Percentiles rank a stretch among this genome's conserved stretches.
These are phyloP conservation scores for Globisporangium ultimum DNA, from an alignment of 352 stramenopile species.

Conservation along the genomic window DNA sequence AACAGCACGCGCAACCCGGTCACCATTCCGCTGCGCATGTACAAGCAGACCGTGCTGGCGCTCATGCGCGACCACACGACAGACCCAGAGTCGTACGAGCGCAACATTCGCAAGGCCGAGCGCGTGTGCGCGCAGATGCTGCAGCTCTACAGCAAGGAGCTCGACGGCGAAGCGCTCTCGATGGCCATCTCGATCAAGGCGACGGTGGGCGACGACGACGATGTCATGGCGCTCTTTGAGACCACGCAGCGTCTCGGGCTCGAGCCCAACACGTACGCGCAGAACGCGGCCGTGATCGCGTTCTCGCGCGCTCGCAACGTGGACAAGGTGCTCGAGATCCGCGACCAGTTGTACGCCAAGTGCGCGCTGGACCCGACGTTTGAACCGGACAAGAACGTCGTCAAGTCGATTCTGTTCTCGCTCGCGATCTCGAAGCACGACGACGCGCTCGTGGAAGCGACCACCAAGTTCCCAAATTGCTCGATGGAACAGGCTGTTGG, in stretches of 20 bases:
- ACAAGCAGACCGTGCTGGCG: constrained; percentile 55
- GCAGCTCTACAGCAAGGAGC: constrained; percentile 33
- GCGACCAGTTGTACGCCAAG: constrained; percentile 24
- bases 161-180: constrained; percentile 70
- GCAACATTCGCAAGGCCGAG: constrained; percentile 51
- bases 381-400: constrained; percentile 47
- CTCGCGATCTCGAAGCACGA: constrained; percentile 57
- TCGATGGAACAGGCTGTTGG: constrained; percentile 35
- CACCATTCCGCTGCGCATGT: constrained; percentile 58
- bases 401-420: constrained; percentile 60
- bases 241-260: constrained; percentile 61
- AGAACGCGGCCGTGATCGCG: constrained; percentile 67
- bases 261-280: constrained; percentile 70
- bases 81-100: constrained; percentile 14
- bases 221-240: constrained; percentile 73
- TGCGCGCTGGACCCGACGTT: constrained; percentile 9
- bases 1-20: constrained; percentile 12
- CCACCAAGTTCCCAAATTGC: constrained; percentile 38
- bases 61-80: constrained; percentile 42
- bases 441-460: constrained; percentile 33
- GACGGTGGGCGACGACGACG: constrained; percentile 61
- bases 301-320: constrained; percentile 56
- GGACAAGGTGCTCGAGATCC: constrained; percentile 58
- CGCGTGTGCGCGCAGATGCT: constrained; percentile 70
- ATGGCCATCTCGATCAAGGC: constrained; percentile 82